phyloP scores from a whole-genome alignment of 2,329 filamentous ascomycete species.

The Balansia obtecta region DNA sequence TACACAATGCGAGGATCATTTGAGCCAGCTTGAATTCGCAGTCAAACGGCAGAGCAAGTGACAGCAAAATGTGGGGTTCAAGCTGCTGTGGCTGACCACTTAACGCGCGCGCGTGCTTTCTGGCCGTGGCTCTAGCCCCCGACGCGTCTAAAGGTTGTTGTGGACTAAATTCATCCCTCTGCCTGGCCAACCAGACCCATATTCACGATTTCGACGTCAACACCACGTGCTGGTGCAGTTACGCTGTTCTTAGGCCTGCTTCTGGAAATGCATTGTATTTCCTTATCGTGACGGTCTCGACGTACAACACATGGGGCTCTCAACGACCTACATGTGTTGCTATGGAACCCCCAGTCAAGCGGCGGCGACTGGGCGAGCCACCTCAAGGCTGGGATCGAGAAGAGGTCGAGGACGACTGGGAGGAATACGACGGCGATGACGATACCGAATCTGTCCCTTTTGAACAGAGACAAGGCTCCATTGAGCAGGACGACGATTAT shows the following conservation, averaged over 20 bases:
- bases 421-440: slow-evolving; percentile 20
- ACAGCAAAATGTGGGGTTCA: not conserved
- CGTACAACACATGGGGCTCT: slow-evolving; percentile 5
- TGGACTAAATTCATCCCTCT: not conserved
- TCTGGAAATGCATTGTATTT: not conserved
- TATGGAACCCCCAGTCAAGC: slow-evolving; percentile 51
- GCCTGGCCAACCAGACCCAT: not conserved
- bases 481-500: slow-evolving; percentile 38
- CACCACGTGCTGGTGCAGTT: not conserved
- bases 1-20: too few relatives aligned
- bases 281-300: not conserved
- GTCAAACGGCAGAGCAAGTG: not conserved
- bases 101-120: slow-evolving; percentile 1
- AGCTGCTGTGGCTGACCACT: not conserved
- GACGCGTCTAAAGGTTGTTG: slow-evolving; percentile 5
- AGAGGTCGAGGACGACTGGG: slow-evolving; percentile 2
- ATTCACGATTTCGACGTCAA: not conserved
- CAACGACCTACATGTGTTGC: not conserved
- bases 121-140: not conserved
- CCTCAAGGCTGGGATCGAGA: slow-evolving; percentile 14
- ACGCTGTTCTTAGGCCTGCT: not conserved
- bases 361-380: slow-evolving; percentile 39
- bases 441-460: slow-evolving; percentile 36
- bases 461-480: slow-evolving; percentile 33
- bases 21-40: too few relatives aligned